These are phyloP conservation scores for Chondrus crispus DNA, from an alignment of 23 red algal genomes.

Conservation along the genomic window DNA sequence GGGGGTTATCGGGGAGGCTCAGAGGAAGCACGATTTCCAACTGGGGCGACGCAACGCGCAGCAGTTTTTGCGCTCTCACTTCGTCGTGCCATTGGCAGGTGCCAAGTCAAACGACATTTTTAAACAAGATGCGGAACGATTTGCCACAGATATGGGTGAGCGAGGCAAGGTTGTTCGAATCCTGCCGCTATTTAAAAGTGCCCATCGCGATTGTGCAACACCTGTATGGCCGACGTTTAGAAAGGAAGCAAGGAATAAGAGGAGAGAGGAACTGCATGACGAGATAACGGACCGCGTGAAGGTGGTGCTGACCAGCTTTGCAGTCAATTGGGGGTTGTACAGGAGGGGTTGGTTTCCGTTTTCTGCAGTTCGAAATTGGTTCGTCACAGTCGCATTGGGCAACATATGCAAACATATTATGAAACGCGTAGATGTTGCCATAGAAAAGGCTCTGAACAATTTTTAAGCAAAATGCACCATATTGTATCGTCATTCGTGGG, in stretches of 20 bases:
- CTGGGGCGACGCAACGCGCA: conserved; percentile 24
- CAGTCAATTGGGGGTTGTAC: background rate
- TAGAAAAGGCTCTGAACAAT: too few relatives aligned
- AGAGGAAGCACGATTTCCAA: conserved; percentile 30
- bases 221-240: background rate
- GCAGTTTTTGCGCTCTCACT: background rate
- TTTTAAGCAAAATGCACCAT: too few relatives aligned
- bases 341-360: too few relatives aligned
- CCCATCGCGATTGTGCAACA: background rate
- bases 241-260: background rate
- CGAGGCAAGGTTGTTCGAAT: background rate
- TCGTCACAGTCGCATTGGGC: too few relatives aligned
- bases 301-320: background rate
- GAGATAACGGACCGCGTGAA: background rate
- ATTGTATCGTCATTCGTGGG: too few relatives aligned
- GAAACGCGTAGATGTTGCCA: too few relatives aligned
- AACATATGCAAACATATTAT: too few relatives aligned
- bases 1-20: conserved; percentile 2
- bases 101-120: background rate
- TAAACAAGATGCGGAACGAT: background rate
- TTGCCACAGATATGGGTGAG: background rate
- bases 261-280: background rate
- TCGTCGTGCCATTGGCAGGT: background rate
- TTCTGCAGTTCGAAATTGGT: too few relatives aligned
- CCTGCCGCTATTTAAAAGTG: background rate